Percentiles rank a stretch among this genome's conserved stretches.
Conservation (phyloP, 2,329 filamentous ascomycete species). For the Diaporthe sp. region DNA sequence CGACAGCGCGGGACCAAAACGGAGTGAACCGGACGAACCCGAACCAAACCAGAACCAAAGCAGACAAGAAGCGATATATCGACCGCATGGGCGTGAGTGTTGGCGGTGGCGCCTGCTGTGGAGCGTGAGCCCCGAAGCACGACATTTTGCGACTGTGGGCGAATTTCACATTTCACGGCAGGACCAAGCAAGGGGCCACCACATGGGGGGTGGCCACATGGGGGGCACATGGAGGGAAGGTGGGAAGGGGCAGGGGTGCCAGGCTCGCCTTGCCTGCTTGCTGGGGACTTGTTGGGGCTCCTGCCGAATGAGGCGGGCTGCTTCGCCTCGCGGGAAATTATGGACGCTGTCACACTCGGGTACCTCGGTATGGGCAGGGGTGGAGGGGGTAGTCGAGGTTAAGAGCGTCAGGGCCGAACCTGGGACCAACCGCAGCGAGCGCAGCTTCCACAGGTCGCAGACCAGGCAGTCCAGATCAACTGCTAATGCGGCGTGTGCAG, state of each 20-base stretch:
- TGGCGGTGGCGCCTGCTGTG: conserved; percentile 7
- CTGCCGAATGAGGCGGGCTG: conserved; percentile 29
- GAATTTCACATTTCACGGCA: background rate
- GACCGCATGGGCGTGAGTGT: background rate
- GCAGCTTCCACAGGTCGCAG: background rate
- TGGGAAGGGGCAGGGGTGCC: background rate
- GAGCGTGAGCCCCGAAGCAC: conserved; percentile 14
- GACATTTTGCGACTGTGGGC: background rate
- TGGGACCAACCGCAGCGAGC: background rate
- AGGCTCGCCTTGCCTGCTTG: background rate
- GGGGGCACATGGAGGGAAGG: background rate
- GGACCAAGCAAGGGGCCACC: background rate
- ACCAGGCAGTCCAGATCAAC: conserved; percentile 14
- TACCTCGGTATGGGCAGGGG: conserved; percentile 21
- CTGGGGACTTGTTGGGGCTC: background rate
- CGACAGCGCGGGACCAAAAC: conserved; percentile 12
- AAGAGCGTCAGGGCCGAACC: background rate
- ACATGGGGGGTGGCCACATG: background rate
- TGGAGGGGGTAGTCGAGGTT: background rate
- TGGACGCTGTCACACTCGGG: conserved; percentile 28
- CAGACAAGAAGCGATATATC: conserved; percentile 14
- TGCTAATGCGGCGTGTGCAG: background rate
- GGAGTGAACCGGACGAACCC: background rate
- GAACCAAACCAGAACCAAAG: background rate
- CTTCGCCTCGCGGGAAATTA: conserved; percentile 28